Percentiles rank a stretch among this genome's conserved stretches.
phyloP scores from a whole-genome alignment of 441 rosid species.

The Hypseocharis bilobata region DNA sequence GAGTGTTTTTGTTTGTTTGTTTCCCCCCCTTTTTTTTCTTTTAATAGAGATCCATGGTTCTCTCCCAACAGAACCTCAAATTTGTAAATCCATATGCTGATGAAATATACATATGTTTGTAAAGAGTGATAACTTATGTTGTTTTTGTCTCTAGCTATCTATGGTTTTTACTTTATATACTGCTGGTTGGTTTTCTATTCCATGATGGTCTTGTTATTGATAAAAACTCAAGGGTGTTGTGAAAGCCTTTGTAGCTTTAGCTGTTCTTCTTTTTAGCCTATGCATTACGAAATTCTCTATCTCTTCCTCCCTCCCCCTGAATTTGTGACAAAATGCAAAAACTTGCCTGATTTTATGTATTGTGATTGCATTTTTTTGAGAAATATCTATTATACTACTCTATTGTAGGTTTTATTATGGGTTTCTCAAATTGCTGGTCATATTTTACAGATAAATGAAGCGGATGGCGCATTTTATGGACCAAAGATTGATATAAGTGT shows the following conservation, averaged over 20 bases:
- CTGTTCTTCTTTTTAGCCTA: not conserved
- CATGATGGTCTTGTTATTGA: not conserved
- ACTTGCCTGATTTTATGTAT: not conserved
- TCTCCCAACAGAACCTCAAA: not conserved
- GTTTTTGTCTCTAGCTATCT: not conserved
- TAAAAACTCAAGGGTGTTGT: too few relatives aligned
- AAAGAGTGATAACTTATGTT: not conserved
- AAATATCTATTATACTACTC: not conserved
- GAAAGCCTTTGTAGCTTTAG: not conserved
- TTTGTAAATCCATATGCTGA: not conserved
- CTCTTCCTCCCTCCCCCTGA: not conserved
- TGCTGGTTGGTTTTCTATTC: not conserved
- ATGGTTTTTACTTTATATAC: not conserved
- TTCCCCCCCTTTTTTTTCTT: not conserved
- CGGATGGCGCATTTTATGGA: conserved; percentile 97
- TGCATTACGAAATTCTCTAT: not conserved
- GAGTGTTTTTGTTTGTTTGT: not conserved
- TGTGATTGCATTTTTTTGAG: not conserved
- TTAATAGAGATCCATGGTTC: not conserved
- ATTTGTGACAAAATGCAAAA: not conserved
- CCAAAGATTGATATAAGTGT: conserved; percentile 97
- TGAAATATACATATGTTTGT: not conserved
- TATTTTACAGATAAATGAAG: conserved; percentile 64
- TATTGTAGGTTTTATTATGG: too few relatives aligned
- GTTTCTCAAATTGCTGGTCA: conserved; percentile 13